Conservation (phyloP, 805 yeast genomes). For the Candida maesae region DNA sequence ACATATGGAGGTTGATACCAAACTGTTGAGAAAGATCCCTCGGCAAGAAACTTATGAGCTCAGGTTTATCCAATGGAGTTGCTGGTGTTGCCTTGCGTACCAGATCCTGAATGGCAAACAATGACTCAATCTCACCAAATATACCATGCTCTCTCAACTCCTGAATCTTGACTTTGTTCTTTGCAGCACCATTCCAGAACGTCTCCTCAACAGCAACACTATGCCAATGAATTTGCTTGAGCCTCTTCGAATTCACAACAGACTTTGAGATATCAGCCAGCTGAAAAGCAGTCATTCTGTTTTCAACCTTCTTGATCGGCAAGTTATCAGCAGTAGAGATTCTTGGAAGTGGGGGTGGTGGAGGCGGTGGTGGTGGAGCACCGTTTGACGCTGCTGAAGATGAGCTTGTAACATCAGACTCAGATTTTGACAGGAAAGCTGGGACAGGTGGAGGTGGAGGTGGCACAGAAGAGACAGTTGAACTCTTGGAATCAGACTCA, state of each 20-base stretch:
- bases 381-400: neutral
- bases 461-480: neutral
- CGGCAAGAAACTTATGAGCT: slow-evolving; percentile 61
- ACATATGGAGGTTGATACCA: slow-evolving; percentile 87
- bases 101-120: slow-evolving; percentile 79
- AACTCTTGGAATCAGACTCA: neutral
- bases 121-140: slow-evolving; percentile 75
- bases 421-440: slow-evolving; percentile 7
- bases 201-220: slow-evolving; percentile 73
- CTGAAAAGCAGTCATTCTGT: slow-evolving; percentile 1
- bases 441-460: slow-evolving; percentile 10
- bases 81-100: slow-evolving; percentile 31
- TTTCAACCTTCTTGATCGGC: slow-evolving; percentile 2
- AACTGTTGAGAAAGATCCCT: slow-evolving; percentile 91
- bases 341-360: slow-evolving; percentile 19
- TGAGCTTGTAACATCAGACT: neutral
- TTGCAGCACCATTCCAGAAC: slow-evolving; percentile 69
- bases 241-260: slow-evolving; percentile 41
- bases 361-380: slow-evolving; percentile 31
- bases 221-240: slow-evolving; percentile 98
- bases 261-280: slow-evolving; percentile 9
- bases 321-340: slow-evolving; percentile 21
- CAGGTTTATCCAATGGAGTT: slow-evolving; percentile 12
- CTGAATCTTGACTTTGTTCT: slow-evolving; percentile 52
- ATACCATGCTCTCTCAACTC: slow-evolving; percentile 74